A percentile compares a stretch with the other conserved stretches of the same genome.
Conservation (phyloP, 768 basidiomycete genomes). For the Asterophora parasitica region DNA sequence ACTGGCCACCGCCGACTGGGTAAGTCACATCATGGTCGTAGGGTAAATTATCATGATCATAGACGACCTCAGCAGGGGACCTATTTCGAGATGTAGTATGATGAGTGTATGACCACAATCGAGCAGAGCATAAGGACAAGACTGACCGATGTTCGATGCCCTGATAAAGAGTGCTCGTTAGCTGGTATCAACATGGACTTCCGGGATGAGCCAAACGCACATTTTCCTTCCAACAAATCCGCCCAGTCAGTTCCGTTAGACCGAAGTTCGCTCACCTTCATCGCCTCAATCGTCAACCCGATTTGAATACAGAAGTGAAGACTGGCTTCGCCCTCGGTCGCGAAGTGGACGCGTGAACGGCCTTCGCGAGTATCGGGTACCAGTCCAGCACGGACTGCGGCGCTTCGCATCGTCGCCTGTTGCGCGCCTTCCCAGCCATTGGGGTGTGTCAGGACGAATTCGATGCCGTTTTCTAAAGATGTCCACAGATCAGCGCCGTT, state of each 20-base stretch:
- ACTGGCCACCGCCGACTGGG: not conserved
- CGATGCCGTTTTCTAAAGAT: conserved; percentile 32
- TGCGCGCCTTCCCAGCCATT: conserved; percentile 61
- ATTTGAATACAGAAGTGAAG: conserved; percentile 47
- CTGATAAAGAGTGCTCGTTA: conserved; percentile 16
- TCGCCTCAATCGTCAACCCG: conserved; percentile 31
- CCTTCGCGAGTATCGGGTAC: conserved; percentile 35
- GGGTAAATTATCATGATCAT: too few species aligned
- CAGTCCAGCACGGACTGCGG: conserved; percentile 46
- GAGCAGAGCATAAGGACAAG: too few species aligned
- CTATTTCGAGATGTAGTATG: not conserved
- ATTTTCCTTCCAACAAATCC: conserved; percentile 45
- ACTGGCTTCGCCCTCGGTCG: conserved; percentile 63
- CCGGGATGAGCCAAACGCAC: conserved; percentile 35
- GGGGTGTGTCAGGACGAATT: conserved; percentile 48
- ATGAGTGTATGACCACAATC: too few species aligned
- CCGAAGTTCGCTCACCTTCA: conserved; percentile 40
- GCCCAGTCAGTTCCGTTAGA: conserved; percentile 47
- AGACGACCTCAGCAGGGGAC: conserved; percentile 10
- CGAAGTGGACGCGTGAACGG: conserved; percentile 43
- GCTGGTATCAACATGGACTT: too few species aligned
- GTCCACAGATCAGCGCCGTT: conserved; percentile 37
- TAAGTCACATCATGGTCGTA: conserved; percentile 2
- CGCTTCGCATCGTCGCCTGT: conserved; percentile 47
- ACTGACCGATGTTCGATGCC: conserved; percentile 31